phyloP scores from a whole-genome alignment of 371 early-diverging fungal species.

The Cokeromyces recurvatus region DNA sequence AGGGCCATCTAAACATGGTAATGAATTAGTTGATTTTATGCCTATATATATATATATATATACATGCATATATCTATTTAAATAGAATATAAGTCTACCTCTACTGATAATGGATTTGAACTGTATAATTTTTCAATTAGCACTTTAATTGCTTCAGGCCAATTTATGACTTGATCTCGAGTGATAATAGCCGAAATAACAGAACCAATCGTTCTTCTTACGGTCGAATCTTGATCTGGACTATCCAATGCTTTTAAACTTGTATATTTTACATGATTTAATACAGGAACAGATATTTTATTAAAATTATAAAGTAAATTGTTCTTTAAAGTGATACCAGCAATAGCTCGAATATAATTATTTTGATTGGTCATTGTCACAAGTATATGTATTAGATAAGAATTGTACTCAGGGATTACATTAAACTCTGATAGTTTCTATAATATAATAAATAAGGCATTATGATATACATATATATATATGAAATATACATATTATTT shows the following conservation, averaged over 20 bases:
- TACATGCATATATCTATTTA: too few relatives aligned
- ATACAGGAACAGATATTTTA: slow-evolving; percentile 49
- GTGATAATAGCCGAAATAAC: slow-evolving; percentile 83
- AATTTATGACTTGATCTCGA: slow-evolving; percentile 62
- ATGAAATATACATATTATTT: not conserved
- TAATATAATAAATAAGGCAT: not conserved
- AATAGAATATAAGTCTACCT: slow-evolving; percentile 42
- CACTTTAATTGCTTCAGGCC: slow-evolving; percentile 73
- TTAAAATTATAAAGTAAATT: slow-evolving; percentile 58
- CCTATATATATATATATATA: too few relatives aligned
- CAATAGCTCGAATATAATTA: slow-evolving; percentile 65
- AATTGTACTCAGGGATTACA: slow-evolving; percentile 79
- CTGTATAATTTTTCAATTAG: slow-evolving; percentile 70
- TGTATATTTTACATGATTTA: slow-evolving; percentile 70
- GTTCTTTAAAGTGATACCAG: slow-evolving; percentile 87
- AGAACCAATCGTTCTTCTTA: slow-evolving; percentile 57
- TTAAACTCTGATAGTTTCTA: slow-evolving; percentile 79
- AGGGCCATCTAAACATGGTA: slow-evolving; percentile 79
- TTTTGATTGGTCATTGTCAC: slow-evolving; percentile 56
- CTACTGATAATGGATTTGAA: slow-evolving; percentile 59
- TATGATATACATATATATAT: too few relatives aligned
- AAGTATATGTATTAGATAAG: slow-evolving; percentile 82
- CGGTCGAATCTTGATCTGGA: slow-evolving; percentile 59
- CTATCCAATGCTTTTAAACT: slow-evolving; percentile 52
- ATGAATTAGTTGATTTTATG: too few relatives aligned